phyloP scores from a whole-genome alignment of 2,329 filamentous ascomycete species.

The Penicillium sp. region DNA sequence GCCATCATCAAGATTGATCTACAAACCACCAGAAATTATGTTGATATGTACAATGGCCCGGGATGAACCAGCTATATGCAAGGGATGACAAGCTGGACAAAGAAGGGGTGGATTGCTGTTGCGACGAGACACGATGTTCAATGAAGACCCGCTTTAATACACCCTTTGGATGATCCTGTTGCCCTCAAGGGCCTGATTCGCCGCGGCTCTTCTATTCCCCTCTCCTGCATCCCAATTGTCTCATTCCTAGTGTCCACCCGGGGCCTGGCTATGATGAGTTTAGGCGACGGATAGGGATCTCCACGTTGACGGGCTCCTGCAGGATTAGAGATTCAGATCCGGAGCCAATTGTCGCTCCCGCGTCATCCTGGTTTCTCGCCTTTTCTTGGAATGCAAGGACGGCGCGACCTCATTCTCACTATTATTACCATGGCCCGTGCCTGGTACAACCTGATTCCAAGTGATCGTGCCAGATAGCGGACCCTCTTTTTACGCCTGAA shows the following conservation, averaged over 20 bases:
- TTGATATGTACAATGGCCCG: slow-evolving; percentile 13
- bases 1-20: slow-evolving; percentile 25
- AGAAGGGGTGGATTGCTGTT: slow-evolving; percentile 21
- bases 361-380: slow-evolving; percentile 22
- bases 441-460: slow-evolving; percentile 14
- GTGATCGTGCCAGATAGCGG: slow-evolving; percentile 24
- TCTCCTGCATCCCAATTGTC: slow-evolving; percentile 30
- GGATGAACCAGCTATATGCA: slow-evolving; percentile 23
- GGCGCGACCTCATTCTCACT: slow-evolving; percentile 26
- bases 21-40: slow-evolving; percentile 13
- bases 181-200: slow-evolving; percentile 29
- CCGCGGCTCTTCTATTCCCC: slow-evolving; percentile 18
- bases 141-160: slow-evolving; percentile 25
- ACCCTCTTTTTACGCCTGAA: slow-evolving; percentile 27
- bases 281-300: slow-evolving; percentile 25
- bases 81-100: slow-evolving; percentile 15
- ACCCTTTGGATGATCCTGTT: slow-evolving; percentile 29
- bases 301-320: slow-evolving; percentile 37
- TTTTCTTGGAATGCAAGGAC: slow-evolving; percentile 42
- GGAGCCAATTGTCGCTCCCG: slow-evolving; percentile 27
- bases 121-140: slow-evolving; percentile 28
- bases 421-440: slow-evolving; percentile 27
- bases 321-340: slow-evolving; percentile 21
- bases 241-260: slow-evolving; percentile 30
- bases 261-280: slow-evolving; percentile 29